phyloP scores from a whole-genome alignment of 139 green algal species.

The Edaphochlamys debaryana region DNA sequence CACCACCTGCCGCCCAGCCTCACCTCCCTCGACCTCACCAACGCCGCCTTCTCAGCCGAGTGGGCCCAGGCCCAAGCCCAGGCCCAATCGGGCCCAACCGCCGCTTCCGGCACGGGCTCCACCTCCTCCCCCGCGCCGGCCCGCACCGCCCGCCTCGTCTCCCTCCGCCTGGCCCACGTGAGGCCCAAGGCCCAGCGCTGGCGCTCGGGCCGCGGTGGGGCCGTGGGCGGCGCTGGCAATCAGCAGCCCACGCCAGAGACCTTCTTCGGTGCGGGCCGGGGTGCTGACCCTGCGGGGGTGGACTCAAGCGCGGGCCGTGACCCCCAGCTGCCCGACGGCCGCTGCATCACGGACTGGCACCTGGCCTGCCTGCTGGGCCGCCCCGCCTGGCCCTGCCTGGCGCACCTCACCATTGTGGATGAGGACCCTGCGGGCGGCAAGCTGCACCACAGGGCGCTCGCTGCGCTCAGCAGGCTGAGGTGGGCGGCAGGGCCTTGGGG shows the following conservation, averaged over 20 bases:
- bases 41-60: slow-evolving; percentile 28
- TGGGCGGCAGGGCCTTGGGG: background rate
- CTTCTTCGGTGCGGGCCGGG: too few relatives aligned
- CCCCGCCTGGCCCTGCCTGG: slow-evolving; percentile 3
- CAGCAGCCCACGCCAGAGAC: too few relatives aligned
- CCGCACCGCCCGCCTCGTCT: background rate
- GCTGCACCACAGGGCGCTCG: slow-evolving; percentile 17
- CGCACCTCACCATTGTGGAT: background rate
- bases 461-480: slow-evolving; percentile 7
- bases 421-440: background rate
- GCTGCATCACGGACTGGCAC: slow-evolving; percentile 27
- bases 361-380: background rate
- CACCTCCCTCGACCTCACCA: slow-evolving; percentile 22
- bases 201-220: too few relatives aligned
- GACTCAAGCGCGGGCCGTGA: too few relatives aligned
- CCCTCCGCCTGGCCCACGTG: too few relatives aligned
- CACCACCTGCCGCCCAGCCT: slow-evolving; percentile 32
- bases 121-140: background rate
- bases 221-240: too few relatives aligned
- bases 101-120: too few relatives aligned
- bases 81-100: too few relatives aligned
- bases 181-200: too few relatives aligned
- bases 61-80: slow-evolving; percentile 19
- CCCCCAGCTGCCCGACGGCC: too few relatives aligned
- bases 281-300: too few relatives aligned